These are phyloP conservation scores for Diplodia sapinea DNA, from an alignment of 2,329 filamentous ascomycete genomes.

Conservation along the genomic window DNA sequence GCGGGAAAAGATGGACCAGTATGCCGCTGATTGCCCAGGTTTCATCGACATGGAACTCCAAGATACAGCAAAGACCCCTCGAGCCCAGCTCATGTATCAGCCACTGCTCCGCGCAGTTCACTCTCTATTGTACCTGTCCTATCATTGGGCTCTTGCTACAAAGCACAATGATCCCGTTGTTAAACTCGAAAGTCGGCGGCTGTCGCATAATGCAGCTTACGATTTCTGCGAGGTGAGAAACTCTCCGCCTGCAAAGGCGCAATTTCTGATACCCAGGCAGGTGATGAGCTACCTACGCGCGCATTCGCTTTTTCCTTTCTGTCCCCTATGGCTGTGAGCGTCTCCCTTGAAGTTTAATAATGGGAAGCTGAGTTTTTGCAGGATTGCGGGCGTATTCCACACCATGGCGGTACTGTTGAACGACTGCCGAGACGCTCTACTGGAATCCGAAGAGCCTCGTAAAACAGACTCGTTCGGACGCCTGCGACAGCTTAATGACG, in stretches of 20 bases:
- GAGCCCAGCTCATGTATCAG: neutral
- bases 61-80: neutral
- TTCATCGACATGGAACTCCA: slow-evolving; percentile 17
- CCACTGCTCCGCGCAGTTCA: slow-evolving; percentile 11
- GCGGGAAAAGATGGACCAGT: neutral
- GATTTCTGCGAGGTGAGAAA: slow-evolving; percentile 14
- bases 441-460: neutral
- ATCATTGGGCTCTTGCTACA: slow-evolving; percentile 1
- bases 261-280: neutral
- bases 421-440: slow-evolving; percentile 10
- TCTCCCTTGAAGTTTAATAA: neutral
- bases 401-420: slow-evolving; percentile 7
- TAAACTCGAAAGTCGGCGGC: neutral
- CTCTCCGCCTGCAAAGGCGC: neutral
- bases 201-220: neutral
- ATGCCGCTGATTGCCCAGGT: neutral
- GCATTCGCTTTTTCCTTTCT: neutral
- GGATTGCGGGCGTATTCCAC: slow-evolving; percentile 10
- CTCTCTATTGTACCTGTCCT: neutral
- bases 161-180: neutral
- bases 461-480: slow-evolving; percentile 10
- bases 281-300: slow-evolving; percentile 23
- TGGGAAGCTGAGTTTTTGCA: neutral
- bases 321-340: slow-evolving; percentile 15
- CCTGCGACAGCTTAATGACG: slow-evolving; percentile 11